Percentiles rank a stretch among this genome's conserved stretches.
phyloP scores from a whole-genome alignment of 1,284 basidiomycete species.

The Microstroma glucosiphilum region DNA sequence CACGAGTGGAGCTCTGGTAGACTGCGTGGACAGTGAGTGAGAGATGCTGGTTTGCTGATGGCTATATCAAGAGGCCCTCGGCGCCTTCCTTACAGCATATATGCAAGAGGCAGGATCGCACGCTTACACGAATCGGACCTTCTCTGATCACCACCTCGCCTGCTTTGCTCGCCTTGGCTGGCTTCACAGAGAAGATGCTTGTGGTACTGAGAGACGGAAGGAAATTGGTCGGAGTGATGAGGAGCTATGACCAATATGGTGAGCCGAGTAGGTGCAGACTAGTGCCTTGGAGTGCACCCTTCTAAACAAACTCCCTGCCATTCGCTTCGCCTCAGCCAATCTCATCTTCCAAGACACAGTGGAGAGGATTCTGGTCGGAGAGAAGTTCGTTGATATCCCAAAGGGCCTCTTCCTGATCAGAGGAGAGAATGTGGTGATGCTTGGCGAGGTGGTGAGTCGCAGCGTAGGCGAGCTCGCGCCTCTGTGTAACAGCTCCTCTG shows the following conservation, averaged over 20 bases:
- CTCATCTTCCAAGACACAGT: slow-evolving; percentile 62
- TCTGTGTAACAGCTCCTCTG: neutral
- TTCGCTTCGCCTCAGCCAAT: slow-evolving; percentile 62
- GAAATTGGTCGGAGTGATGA: slow-evolving; percentile 88
- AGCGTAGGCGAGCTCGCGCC: neutral
- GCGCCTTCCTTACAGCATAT: too few relatives aligned
- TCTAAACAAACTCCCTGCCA: neutral
- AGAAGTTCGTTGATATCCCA: slow-evolving; percentile 69
- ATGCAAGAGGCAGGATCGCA: too few relatives aligned
- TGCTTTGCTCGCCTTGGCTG: neutral
- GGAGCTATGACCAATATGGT: slow-evolving; percentile 99
- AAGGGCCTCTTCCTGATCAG: slow-evolving; percentile 87
- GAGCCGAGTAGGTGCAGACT: slow-evolving; percentile 19
- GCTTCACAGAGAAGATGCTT: slow-evolving; percentile 73
- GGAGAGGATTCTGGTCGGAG: slow-evolving; percentile 67
- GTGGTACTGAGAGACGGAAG: slow-evolving; percentile 91
- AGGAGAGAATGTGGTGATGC: slow-evolving; percentile 94
- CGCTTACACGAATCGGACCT: too few relatives aligned
- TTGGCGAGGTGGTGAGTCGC: slow-evolving; percentile 85
- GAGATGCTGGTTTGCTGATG: too few relatives aligned
- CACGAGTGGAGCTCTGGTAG: slow-evolving; percentile 47
- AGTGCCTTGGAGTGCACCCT: neutral
- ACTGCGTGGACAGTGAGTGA: slow-evolving; percentile 43
- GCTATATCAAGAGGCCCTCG: too few relatives aligned
- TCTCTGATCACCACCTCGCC: neutral